phyloP scores from a whole-genome alignment of 495 filamentous ascomycete species.

The Monascus purpureus region DNA sequence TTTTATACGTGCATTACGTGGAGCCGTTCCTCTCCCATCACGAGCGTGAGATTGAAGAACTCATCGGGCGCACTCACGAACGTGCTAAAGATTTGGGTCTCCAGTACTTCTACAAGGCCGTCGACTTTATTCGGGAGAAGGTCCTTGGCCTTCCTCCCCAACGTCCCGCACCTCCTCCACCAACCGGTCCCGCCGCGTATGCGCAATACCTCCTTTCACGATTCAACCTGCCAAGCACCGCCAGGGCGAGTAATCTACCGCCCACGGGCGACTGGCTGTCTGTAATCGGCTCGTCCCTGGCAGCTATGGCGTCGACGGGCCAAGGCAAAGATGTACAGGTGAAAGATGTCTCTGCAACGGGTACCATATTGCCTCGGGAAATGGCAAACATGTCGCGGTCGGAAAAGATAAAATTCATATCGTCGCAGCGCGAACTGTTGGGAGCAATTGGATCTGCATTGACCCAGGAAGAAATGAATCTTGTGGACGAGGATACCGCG shows the following conservation, averaged over 20 bases:
- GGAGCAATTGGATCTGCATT: conserved; percentile 57
- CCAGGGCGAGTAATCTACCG: conserved; percentile 26
- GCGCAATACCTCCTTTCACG: conserved; percentile 70
- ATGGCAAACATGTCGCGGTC: conserved; percentile 39
- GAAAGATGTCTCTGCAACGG: conserved; percentile 40
- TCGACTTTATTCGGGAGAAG: conserved; percentile 62
- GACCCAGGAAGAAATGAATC: conserved; percentile 51
- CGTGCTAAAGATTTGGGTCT: conserved; percentile 65
- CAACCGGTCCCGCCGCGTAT: conserved; percentile 40
- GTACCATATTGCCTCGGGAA: conserved; percentile 51
- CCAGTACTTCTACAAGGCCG: conserved; percentile 61
- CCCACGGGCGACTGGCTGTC: conserved; percentile 54
- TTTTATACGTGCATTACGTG: conserved; percentile 72
- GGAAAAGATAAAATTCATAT: conserved; percentile 56
- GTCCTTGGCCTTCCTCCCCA: conserved; percentile 56
- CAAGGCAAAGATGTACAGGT: conserved; percentile 35
- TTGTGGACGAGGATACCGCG: conserved; percentile 25
- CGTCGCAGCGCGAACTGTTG: conserved; percentile 59
- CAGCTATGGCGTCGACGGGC: conserved; percentile 27
- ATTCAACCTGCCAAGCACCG: conserved; percentile 60
- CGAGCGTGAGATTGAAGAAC: conserved; percentile 77
- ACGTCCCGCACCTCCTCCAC: conserved; percentile 34
- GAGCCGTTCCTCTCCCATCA: conserved; percentile 81
- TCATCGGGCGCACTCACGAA: conserved; percentile 74
- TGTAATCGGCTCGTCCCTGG: conserved; percentile 50